Base-by-base conservation (phyloP, 163 green algal genomes). In the Volvox carteri region DNA sequence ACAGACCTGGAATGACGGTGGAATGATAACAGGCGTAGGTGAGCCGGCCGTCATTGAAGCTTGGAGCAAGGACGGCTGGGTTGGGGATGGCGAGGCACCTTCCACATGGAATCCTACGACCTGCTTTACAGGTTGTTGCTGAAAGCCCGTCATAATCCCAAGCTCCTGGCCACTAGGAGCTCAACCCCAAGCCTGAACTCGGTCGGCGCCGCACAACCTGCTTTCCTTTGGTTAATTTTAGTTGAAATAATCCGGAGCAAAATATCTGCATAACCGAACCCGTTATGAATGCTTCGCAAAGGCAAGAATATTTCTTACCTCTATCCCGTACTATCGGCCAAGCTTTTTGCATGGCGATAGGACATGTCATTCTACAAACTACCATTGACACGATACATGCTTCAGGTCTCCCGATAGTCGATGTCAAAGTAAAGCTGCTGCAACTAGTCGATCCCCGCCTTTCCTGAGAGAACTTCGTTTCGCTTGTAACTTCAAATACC, bases 71-170 rank as follows among this genome's bases (percentile, higher is more conserved):
- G 77, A 74, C 2, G 90, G 44, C 46, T 84, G 68, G 28, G 78
- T 78, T 18, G 95, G 95, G 0, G 94, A 96, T 7, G 91, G 93
- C 23, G 91, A 84, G 19, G 92, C 92, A 16, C 95, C 96, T 52
- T 98, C 96, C 23, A 98, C 96, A 68, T 95, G 95, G 72, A 98
- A 98, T 28, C 96, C 96, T 46, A 98, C 95, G 21, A 97, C 93
- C 50, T 96, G 91, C 65, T 93, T 80, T 25, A 68, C 83, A 35
- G 92, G 92, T 65, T 91, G 62, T 44, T 78, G 41, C 14, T 85
- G 60, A 54, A 60, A 68, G 23, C 72, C 85, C n/a, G 85, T 80
- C 85, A 85, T 85, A 78, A 28, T 74, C 7, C 73, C 54, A 50
- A 54, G 25, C 73, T 67, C 21, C 33, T 84, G 23, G n/a, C 73